Conservation (phyloP, 495 filamentous ascomycete species). For the Aspergillus bridgeri region DNA sequence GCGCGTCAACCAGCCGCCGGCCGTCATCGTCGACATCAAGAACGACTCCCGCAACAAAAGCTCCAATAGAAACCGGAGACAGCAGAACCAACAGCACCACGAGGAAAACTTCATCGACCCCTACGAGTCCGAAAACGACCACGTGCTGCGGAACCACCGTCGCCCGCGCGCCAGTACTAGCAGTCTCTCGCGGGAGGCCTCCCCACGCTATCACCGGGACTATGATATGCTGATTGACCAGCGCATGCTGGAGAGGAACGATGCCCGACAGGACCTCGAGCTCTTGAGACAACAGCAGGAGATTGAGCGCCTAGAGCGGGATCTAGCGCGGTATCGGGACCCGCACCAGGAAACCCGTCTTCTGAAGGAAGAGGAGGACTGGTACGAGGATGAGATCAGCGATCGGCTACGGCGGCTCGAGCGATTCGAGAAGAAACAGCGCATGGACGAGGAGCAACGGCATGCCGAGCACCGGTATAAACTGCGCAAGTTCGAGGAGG, state of each 20-base stretch:
- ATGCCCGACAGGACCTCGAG: constrained; percentile 40
- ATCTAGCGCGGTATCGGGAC: constrained; percentile 38
- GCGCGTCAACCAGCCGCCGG: constrained; percentile 14
- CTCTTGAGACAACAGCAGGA: constrained; percentile 42
- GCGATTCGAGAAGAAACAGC: constrained; percentile 32
- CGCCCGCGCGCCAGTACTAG: constrained; percentile 19
- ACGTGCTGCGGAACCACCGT: constrained; percentile 17
- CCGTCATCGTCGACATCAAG: constrained; percentile 34
- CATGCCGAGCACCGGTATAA: constrained; percentile 27
- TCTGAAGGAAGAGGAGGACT: constrained; percentile 33
- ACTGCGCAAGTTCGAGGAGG: constrained; percentile 22
- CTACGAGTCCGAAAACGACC: constrained; percentile 34
- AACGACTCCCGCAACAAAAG: constrained; percentile 26
- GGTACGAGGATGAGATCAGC: constrained; percentile 37
- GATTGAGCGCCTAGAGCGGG: constrained; percentile 41
- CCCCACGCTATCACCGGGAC: constrained; percentile 27
- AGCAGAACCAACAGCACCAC: constrained; percentile 15
- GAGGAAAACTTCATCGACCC: constrained; percentile 13
- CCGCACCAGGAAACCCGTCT: constrained; percentile 16
- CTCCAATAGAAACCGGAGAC: constrained; percentile 7
- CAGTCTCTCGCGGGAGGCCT: constrained; percentile 17
- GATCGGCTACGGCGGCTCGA: constrained; percentile 33
- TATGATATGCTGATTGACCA: constrained; percentile 37
- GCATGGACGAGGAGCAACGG: constrained; percentile 29
- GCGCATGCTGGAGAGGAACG: constrained; percentile 34